Conservation (phyloP, 257 asterid genomes). For the Fraxinus excelsior region DNA sequence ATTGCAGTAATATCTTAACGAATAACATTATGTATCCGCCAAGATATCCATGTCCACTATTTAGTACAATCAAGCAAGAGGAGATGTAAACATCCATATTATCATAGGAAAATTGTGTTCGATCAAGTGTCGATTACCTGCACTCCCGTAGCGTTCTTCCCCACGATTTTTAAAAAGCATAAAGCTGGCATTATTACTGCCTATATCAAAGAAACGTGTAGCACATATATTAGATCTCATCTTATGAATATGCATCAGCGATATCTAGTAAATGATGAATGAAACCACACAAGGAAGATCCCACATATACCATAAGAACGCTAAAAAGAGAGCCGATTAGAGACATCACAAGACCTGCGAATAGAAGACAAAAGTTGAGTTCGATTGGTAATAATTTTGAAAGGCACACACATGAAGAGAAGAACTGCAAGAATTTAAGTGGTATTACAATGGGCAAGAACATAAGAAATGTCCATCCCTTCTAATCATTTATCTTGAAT, state of each 20-base stretch:
- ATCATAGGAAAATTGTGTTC: not conserved
- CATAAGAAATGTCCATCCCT: too few relatives aligned
- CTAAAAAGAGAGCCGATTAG: conserved; percentile 80
- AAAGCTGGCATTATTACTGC: conserved; percentile 68
- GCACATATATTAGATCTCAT: not conserved
- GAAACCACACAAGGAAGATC: too few relatives aligned
- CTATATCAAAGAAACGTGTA: conserved; percentile 32
- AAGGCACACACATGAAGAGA: not conserved
- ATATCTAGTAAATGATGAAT: not conserved
- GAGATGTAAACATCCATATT: not conserved
- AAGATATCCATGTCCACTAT: not conserved
- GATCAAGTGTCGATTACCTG: conserved; percentile 49
- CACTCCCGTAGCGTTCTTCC: conserved; percentile 51
- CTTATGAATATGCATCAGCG: not conserved
- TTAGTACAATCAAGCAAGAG: not conserved
- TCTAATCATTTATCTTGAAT: too few relatives aligned
- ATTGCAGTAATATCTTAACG: not conserved
- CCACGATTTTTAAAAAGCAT: conserved; percentile 68
- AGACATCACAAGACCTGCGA: conserved; percentile 85
- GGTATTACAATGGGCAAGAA: too few relatives aligned
- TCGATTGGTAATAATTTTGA: not conserved
- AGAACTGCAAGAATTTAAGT: not conserved
- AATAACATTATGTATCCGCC: too few relatives aligned
- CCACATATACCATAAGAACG: conserved; percentile 77
- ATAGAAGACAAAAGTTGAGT: not conserved